Base-by-base conservation (phyloP, 1,139 yeast species). In the Hansenula anomala region DNA sequence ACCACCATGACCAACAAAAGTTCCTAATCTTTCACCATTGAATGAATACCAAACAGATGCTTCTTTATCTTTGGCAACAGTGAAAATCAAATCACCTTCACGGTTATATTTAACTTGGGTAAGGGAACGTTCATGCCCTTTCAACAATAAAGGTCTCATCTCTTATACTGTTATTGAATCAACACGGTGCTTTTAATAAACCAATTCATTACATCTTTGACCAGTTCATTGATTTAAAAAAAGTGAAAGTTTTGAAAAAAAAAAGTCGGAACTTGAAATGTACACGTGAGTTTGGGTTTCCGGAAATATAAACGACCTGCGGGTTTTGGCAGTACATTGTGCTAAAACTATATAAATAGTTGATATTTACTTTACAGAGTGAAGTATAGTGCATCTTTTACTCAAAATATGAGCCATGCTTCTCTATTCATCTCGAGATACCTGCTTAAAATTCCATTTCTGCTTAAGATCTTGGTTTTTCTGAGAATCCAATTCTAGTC, bases 11-110 rank as follows among this genome's bases (percentile, higher is more conserved):
- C 89, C 89, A 45, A 77, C 80, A 52, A 88, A 78, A 43, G 99
- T 92, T 38, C 98, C 99, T 45, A 94, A 67, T 65, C 98, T 80
- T 67, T 94, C 98, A 54, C 99, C 99, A 61, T 90, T 92, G 49
- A 86, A 83, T 22, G 97, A 78, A 64, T 77, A 92, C 97, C 97
- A 94, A 47, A 90, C 84, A 41, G 89, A 81, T n/a, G 92, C 94
- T 36, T 71, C 72, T 55, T 77, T 77, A 75, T 90, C 98, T 65
- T 94, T 89, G 54, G 97, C 90, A 33, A 88, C 92, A 11, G 97
- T 81, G 63, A 94, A 85, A 46, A 94, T 75, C 53, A 94, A 69
- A 63, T 94, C 99, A 36, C 99, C 99, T 58, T 94, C 97, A 51
- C 80, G 75, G 74, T 90, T 92, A 70, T 81, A 92, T 61, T 86